Conservation (phyloP, 352 stramenopile species). For the Globisporangium apiculatum region DNA sequence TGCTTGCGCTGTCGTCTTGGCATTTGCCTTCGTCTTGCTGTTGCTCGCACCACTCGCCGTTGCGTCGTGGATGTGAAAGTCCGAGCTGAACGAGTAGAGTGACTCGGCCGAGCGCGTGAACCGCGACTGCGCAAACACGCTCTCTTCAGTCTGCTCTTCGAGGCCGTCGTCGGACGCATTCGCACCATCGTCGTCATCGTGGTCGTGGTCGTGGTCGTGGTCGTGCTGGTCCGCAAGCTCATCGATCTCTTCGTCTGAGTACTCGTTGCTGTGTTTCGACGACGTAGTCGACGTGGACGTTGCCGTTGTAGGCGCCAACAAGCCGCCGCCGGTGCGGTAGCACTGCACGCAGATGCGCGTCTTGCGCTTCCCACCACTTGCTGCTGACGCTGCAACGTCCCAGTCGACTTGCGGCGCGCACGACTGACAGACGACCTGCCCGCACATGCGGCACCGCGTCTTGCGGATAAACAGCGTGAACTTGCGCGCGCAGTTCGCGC, state of each 20-base stretch:
- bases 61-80: slow-evolving; percentile 25
- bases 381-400: neutral
- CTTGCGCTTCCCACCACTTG: slow-evolving; percentile 20
- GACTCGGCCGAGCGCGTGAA: slow-evolving; percentile 42
- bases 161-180: slow-evolving; percentile 22
- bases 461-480: slow-evolving; percentile 73
- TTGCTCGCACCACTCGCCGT: neutral
- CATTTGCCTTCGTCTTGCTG: neutral
- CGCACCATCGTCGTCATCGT: neutral
- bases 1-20: neutral
- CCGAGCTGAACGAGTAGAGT: slow-evolving; percentile 18
- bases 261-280: slow-evolving; percentile 12
- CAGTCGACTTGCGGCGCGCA: slow-evolving; percentile 57
- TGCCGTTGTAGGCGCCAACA: slow-evolving; percentile 3
- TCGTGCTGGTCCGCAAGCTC: slow-evolving; percentile 23
- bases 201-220: slow-evolving; percentile 1
- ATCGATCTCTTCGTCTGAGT: slow-evolving; percentile 22
- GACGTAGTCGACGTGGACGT: neutral
- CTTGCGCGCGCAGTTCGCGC: slow-evolving; percentile 50
- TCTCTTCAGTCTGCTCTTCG: slow-evolving; percentile 46
- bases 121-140: slow-evolving; percentile 44
- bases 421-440: slow-evolving; percentile 66
- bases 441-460: slow-evolving; percentile 62
- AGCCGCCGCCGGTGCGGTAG: slow-evolving; percentile 26
- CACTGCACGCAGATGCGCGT: slow-evolving; percentile 58